Percentiles rank a stretch among this genome's conserved stretches.
Evolutionary conservation across 1,284 basidiomycete species (phyloP).

Genomic region (Puccinia coronata): DNA sequence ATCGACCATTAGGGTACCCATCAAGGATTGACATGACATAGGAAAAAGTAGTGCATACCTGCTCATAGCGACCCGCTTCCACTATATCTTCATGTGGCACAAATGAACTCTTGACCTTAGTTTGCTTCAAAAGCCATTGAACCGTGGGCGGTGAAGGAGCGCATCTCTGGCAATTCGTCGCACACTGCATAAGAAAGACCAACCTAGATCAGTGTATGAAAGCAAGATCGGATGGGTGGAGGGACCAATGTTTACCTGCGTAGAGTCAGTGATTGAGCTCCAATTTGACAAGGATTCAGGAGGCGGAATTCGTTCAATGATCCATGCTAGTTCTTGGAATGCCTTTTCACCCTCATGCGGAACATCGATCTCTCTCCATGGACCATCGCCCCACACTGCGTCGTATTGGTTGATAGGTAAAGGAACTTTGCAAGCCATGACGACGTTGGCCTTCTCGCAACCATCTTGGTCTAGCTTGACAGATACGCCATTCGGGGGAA

Average conservation of each 20-base stretch:
- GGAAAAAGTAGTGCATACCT: constrained; percentile 51
- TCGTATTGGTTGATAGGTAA: constrained; percentile 68
- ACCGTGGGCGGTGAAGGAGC: constrained; percentile 43
- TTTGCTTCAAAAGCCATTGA: constrained; percentile 63
- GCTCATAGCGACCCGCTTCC: constrained; percentile 64
- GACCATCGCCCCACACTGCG: constrained; percentile 72
- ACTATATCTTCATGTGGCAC: constrained; percentile 75
- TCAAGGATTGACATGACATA: no score
- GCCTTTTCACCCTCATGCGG: constrained; percentile 74
- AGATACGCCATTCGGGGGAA: constrained; percentile 66
- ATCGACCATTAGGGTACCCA: constrained; percentile 44
- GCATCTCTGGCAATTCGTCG: constrained; percentile 45
- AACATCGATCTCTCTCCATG: constrained; percentile 79
- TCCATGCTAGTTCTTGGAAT: constrained; percentile 79
- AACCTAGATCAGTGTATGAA: constrained; percentile 47
- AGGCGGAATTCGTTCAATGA: constrained; percentile 76
- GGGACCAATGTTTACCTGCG: constrained; percentile 13
- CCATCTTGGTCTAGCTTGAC: constrained; percentile 66
- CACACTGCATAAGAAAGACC: constrained; percentile 42
- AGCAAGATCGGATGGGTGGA: background rate
- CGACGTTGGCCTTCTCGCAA: constrained; percentile 72
- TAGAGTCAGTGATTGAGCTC: constrained; percentile 62
- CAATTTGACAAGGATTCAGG: constrained; percentile 68
- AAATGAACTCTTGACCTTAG: constrained; percentile 58
- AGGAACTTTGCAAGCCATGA: constrained; percentile 75